Evolutionary conservation across 176 grass and related monocot genomes (phyloP).

Genomic region (Hordeum marinum): DNA sequence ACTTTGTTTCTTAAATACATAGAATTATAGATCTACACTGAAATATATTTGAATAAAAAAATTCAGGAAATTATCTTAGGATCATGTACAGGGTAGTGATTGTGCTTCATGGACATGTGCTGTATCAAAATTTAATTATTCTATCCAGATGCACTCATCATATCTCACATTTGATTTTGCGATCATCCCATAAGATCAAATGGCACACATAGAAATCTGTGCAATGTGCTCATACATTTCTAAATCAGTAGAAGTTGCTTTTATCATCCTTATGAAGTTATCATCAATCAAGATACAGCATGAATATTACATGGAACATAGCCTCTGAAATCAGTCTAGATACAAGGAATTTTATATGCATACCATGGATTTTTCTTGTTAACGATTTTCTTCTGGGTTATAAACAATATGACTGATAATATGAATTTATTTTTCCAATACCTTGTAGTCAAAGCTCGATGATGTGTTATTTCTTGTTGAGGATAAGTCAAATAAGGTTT

Average conservation of each 20-base stretch:
- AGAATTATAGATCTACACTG: background rate
- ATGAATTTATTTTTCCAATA: conserved; percentile 15
- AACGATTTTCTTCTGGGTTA: background rate
- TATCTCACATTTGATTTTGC: background rate
- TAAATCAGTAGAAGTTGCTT: conserved; percentile 5
- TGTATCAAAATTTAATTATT: background rate
- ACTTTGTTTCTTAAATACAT: background rate
- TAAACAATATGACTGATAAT: conserved; percentile 18
- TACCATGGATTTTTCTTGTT: background rate
- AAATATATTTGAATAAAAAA: background rate
- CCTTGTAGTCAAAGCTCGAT: conserved; percentile 36
- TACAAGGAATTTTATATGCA: background rate
- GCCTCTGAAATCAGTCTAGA: background rate
- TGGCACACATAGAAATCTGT: background rate
- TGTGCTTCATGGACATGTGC: conserved; percentile 15
- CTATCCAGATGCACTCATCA: background rate
- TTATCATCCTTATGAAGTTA: background rate
- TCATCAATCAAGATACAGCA: background rate
- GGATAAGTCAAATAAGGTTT: conserved; percentile 55
- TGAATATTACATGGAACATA: conserved; percentile 1
- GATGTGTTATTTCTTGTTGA: conserved; percentile 31
- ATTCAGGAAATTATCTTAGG: conserved; percentile 3
- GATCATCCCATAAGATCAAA: background rate
- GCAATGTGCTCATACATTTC: conserved; percentile 16
- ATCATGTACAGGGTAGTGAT: background rate